A percentile compares a stretch with the other conserved stretches of the same genome.
phyloP scores from a whole-genome alignment of 768 basidiomycete species.

The Russula sp. region DNA sequence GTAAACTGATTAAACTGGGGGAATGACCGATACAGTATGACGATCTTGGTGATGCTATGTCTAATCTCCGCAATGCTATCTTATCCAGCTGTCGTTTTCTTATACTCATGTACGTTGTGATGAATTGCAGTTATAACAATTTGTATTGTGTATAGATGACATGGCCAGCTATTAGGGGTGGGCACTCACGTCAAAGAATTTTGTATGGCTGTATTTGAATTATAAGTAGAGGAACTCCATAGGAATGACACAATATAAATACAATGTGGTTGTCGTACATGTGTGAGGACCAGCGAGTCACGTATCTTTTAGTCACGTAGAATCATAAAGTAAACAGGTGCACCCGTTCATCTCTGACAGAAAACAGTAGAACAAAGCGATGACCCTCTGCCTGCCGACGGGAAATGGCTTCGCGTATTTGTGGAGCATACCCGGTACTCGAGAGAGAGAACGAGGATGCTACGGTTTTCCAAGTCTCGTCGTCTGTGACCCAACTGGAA shows the following conservation, averaged over 20 bases:
- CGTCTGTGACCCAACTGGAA: slow-evolving; percentile 66
- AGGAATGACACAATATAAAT: neutral
- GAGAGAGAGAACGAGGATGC: slow-evolving; percentile 53
- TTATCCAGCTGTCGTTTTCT: neutral
- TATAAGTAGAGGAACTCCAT: neutral
- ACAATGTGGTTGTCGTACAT: slow-evolving; percentile 5
- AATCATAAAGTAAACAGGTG: slow-evolving; percentile 48
- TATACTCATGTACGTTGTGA: neutral
- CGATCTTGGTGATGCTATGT: neutral
- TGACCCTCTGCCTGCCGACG: slow-evolving; percentile 65
- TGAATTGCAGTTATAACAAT: neutral
- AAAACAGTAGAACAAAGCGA: slow-evolving; percentile 59
- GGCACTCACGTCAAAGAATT: neutral
- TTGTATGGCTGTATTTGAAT: neutral
- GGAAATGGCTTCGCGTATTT: slow-evolving; percentile 62
- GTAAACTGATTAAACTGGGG: neutral
- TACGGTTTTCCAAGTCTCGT: slow-evolving; percentile 69
- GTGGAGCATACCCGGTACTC: slow-evolving; percentile 59
- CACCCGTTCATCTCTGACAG: slow-evolving; percentile 65
- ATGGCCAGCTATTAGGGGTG: neutral
- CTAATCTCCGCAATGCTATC: neutral
- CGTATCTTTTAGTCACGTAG: neutral
- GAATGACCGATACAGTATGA: neutral
- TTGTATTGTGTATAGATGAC: neutral
- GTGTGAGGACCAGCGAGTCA: neutral